Evolutionary conservation across 129 eudicot genomes (phyloP).

Genomic region (Flaveria bidentis): DNA sequence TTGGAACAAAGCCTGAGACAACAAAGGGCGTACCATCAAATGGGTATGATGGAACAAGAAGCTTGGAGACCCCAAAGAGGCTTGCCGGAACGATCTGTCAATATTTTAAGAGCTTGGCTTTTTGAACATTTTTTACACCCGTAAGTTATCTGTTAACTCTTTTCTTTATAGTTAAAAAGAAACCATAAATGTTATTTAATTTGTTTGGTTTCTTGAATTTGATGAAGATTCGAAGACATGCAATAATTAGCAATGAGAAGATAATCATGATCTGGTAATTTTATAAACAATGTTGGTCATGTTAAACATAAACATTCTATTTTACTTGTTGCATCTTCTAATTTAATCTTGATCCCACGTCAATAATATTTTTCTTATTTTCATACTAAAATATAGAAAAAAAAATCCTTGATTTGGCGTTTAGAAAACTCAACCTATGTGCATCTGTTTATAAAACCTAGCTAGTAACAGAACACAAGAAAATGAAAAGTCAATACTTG

Average conservation of each 20-base stretch:
- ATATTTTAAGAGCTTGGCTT: conserved; percentile 95
- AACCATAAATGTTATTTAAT: background rate
- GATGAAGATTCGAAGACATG: background rate
- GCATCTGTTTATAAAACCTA: too few relatives aligned
- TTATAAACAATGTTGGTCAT: too few relatives aligned
- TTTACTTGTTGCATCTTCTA: too few relatives aligned
- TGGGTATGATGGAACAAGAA: conserved; percentile 99
- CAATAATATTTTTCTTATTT: too few relatives aligned
- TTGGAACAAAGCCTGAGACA: conserved; percentile 91
- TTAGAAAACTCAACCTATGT: too few relatives aligned
- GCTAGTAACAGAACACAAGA: too few relatives aligned
- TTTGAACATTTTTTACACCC: conserved; percentile 98
- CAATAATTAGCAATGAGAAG: conserved; percentile 32
- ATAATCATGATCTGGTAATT: background rate
- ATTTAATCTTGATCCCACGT: too few relatives aligned
- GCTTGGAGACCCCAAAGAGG: conserved; percentile 99
- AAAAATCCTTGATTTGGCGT: too few relatives aligned
- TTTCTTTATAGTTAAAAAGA: background rate
- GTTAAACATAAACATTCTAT: too few relatives aligned
- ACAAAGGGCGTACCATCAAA: conserved; percentile 90
- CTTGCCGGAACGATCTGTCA: conserved; percentile 91
- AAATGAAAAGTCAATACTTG: too few relatives aligned
- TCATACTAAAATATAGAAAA: too few relatives aligned
- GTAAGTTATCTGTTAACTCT: conserved; percentile 49
- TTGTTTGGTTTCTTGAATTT: background rate